These are phyloP conservation scores for Tuber aestivum DNA, from an alignment of 495 filamentous ascomycete genomes.

Conservation along the genomic window DNA sequence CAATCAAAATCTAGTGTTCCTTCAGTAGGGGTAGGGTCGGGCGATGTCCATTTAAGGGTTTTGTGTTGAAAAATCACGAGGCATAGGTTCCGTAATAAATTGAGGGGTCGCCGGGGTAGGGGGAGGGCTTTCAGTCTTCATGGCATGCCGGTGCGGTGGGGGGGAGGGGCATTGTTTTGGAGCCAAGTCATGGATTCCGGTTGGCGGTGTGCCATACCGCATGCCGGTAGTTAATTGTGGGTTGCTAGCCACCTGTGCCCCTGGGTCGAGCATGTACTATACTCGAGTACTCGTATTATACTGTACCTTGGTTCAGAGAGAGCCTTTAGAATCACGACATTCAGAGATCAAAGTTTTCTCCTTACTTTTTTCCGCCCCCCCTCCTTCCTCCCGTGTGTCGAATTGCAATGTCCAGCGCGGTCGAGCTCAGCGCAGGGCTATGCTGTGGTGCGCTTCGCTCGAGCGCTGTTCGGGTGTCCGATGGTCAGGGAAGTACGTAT, in stretches of 20 bases:
- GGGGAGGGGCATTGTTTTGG: not conserved
- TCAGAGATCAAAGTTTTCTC: not conserved
- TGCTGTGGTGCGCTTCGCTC: not conserved
- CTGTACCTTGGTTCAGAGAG: not conserved
- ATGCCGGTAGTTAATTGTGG: not conserved
- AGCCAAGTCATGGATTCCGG: not conserved
- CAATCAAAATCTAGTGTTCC: not conserved
- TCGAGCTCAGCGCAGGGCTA: not conserved
- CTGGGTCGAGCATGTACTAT: not conserved
- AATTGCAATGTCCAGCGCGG: not conserved
- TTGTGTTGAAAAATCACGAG: not conserved
- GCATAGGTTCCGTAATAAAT: not conserved
- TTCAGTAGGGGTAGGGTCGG: not conserved
- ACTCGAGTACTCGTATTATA: not conserved
- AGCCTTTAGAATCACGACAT: not conserved
- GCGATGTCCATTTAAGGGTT: not conserved
- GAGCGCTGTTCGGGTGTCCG: not conserved
- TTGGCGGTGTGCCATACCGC: not conserved
- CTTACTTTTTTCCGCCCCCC: too few relatives aligned
- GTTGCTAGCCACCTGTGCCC: not conserved
- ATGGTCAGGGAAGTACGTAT: not conserved
- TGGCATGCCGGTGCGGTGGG: not conserved
- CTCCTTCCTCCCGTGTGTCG: too few relatives aligned
- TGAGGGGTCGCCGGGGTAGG: not conserved
- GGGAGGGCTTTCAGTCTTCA: not conserved